Evolutionary conservation across 805 yeast genomes (phyloP).

Genomic region (Nadsonia fulvescens): DNA sequence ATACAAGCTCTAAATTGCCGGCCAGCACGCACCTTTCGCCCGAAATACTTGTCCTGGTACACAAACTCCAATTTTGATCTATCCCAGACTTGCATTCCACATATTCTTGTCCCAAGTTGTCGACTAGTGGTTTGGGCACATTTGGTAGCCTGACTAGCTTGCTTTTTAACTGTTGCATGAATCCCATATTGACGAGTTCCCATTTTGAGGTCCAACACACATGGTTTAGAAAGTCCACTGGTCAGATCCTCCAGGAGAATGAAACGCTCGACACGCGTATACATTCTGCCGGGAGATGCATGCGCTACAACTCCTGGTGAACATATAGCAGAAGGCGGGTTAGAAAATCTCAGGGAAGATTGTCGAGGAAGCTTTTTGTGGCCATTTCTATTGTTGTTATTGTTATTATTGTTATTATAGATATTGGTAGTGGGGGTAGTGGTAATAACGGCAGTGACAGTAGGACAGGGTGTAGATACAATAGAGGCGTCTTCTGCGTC

Average conservation of each 20-base stretch:
- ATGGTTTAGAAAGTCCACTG: constrained; percentile 62
- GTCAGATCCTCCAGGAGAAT: constrained; percentile 83
- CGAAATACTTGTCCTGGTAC: constrained; percentile 81
- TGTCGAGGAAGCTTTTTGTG: no score
- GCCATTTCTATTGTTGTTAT: no score
- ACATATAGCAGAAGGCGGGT: no score
- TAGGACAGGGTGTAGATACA: no score
- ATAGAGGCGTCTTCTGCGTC: no score
- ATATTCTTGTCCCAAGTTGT: constrained; percentile 71
- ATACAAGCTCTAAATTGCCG: constrained; percentile 59
- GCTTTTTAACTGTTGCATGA: constrained; percentile 63
- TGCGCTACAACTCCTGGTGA: constrained; percentile 18
- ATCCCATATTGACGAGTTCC: constrained; percentile 97
- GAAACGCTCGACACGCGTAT: constrained; percentile 56
- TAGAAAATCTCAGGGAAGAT: no score
- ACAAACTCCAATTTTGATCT: constrained; percentile 27
- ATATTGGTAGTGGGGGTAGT: no score
- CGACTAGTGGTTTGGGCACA: constrained; percentile 71
- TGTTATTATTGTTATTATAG: no score
- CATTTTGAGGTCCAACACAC: constrained; percentile 91
- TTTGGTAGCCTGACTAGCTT: constrained; percentile 60
- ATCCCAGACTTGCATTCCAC: constrained; percentile 88
- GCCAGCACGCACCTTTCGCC: constrained; percentile 58
- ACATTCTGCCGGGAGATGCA: constrained; percentile 9
- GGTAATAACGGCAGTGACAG: no score